Conservation (phyloP, 2,329 filamentous ascomycete species). For the Aspergillus sp. region DNA sequence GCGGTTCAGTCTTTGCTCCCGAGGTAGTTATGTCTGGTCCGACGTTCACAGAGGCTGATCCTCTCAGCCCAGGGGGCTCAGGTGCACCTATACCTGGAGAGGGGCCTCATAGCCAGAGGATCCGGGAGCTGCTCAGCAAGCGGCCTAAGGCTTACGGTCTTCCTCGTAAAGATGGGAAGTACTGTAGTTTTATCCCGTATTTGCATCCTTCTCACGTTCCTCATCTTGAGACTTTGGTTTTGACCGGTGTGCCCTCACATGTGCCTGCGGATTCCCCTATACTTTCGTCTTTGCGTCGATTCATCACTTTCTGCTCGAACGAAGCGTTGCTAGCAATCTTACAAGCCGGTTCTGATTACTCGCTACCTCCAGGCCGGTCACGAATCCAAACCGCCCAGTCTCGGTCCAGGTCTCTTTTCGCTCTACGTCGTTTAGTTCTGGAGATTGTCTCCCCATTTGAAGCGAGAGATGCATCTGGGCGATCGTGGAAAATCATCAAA, state of each 20-base stretch:
- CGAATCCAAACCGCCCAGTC: slow-evolving; percentile 43
- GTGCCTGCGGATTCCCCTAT: slow-evolving; percentile 36
- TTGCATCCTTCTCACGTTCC: slow-evolving; percentile 51
- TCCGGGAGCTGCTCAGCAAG: slow-evolving; percentile 32
- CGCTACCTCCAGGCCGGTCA: slow-evolving; percentile 49
- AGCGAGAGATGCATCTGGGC: slow-evolving; percentile 6
- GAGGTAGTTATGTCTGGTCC: slow-evolving; percentile 30
- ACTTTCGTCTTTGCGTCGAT: slow-evolving; percentile 41
- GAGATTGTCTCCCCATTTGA: slow-evolving; percentile 40
- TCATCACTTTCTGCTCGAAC: slow-evolving; percentile 50
- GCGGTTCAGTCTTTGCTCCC: slow-evolving; percentile 40
- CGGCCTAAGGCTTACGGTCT: slow-evolving; percentile 26
- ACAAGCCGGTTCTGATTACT: slow-evolving; percentile 49
- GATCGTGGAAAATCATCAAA: slow-evolving; percentile 34
- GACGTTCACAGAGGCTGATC: not conserved
- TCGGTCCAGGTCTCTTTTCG: slow-evolving; percentile 46
- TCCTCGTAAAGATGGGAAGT: slow-evolving; percentile 20
- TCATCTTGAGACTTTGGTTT: slow-evolving; percentile 46
- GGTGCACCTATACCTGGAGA: slow-evolving; percentile 6
- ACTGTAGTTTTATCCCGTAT: slow-evolving; percentile 12
- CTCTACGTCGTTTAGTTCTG: slow-evolving; percentile 47
- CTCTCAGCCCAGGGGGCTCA: slow-evolving; percentile 7
- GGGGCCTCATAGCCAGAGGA: slow-evolving; percentile 22
- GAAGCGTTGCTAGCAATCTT: slow-evolving; percentile 47
- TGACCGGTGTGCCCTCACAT: slow-evolving; percentile 49